These are phyloP conservation scores for Coelastrella sp. DNA, from an alignment of 139 green algal genomes.

Conservation along the genomic window DNA sequence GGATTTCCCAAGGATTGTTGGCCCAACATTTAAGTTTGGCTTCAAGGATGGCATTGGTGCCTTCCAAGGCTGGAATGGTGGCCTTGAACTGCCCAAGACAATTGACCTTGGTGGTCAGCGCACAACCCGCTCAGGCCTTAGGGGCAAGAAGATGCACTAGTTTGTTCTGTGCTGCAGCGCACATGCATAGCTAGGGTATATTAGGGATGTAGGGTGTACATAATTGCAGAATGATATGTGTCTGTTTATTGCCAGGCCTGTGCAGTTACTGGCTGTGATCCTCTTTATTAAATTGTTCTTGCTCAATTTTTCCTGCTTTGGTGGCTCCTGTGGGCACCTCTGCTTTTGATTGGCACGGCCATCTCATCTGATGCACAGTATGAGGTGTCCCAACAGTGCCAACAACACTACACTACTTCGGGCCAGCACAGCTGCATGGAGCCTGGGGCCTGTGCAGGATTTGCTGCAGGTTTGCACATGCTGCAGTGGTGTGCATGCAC, in stretches of 20 bases:
- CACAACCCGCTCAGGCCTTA: slow-evolving; percentile 11
- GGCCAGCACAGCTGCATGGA: no score
- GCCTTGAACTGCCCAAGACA: slow-evolving; percentile 33
- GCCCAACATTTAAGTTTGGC: slow-evolving; percentile 25
- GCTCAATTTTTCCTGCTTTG: background rate
- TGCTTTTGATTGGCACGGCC: background rate
- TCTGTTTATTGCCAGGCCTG: background rate
- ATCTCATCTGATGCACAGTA: background rate
- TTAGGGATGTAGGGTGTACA: background rate
- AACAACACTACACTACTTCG: background rate
- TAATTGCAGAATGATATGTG: background rate
- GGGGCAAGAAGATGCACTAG: slow-evolving; percentile 1
- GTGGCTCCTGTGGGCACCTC: background rate
- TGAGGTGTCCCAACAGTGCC: slow-evolving; percentile 6
- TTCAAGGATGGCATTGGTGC: slow-evolving; percentile 42
- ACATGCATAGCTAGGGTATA: background rate
- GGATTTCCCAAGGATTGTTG: slow-evolving; percentile 22
- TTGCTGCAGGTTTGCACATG: no score
- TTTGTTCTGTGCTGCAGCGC: background rate
- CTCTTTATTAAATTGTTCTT: background rate
- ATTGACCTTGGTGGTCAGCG: slow-evolving; percentile 34
- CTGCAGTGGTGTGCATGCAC: background rate
- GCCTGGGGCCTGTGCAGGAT: no score
- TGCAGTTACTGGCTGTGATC: background rate
- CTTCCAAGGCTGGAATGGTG: slow-evolving; percentile 37